Conservation (phyloP, 169 alveolate genomes). For the Toxoplasma gondii region DNA sequence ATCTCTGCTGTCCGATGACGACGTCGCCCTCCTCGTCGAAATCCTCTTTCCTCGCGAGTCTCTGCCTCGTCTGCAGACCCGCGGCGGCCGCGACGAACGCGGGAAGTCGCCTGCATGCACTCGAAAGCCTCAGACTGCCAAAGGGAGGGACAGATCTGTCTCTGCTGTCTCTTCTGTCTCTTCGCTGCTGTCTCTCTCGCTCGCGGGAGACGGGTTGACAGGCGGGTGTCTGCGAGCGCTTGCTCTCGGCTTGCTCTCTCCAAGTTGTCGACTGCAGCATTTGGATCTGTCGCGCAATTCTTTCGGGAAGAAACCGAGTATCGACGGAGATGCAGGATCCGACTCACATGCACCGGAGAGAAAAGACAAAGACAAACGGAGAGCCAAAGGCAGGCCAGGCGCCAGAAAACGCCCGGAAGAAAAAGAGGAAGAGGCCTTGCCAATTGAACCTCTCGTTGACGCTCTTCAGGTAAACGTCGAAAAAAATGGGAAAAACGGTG, state of each 20-base stretch:
- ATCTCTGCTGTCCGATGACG: neutral
- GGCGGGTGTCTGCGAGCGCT: constrained; percentile 23
- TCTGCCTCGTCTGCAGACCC: neutral
- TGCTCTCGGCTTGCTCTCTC: constrained; percentile 31
- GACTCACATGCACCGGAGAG: neutral
- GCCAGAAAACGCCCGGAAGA: neutral
- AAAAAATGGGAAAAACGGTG: neutral
- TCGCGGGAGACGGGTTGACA: constrained; percentile 10
- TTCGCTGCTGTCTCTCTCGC: constrained; percentile 17
- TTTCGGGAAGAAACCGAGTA: neutral
- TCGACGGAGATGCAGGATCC: neutral
- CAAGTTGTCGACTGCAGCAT: constrained; percentile 19
- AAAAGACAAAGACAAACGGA: neutral
- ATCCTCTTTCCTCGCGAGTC: neutral
- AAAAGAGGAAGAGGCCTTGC: neutral
- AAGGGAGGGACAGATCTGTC: neutral
- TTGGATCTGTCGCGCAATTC: constrained; percentile 39
- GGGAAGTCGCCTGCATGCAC: neutral
- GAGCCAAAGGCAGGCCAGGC: neutral
- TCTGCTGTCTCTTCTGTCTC: neutral
- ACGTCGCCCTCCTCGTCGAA: neutral
- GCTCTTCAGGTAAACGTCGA: constrained; percentile 40
- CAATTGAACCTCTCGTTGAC: constrained; percentile 36
- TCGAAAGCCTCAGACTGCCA: neutral
- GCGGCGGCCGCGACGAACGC: neutral